phyloP scores from a whole-genome alignment of 108 stramenopile genomes.

The Epithemia pelagica region DNA sequence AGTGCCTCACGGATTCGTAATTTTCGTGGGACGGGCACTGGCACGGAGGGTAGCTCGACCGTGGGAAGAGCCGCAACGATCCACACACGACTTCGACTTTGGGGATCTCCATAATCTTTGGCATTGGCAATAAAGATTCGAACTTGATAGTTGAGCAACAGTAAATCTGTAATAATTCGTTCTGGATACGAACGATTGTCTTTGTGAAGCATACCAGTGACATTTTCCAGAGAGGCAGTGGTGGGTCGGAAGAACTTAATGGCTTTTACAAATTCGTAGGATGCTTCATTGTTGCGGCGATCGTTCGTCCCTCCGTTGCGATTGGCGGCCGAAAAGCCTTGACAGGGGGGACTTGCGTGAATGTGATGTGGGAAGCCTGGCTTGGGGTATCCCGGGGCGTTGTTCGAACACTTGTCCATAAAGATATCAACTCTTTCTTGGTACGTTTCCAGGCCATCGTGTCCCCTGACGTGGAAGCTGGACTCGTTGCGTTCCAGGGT shows the following conservation, averaged over 20 bases:
- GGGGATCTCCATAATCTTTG: constrained; percentile 34
- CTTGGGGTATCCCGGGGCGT: neutral
- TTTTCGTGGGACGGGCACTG: neutral
- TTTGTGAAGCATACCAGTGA: constrained; percentile 18
- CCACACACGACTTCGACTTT: constrained; percentile 31
- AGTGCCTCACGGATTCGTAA: too few species aligned
- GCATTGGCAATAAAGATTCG: constrained; percentile 12
- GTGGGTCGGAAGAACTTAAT: constrained; percentile 33
- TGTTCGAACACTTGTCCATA: too few species aligned
- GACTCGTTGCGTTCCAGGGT: neutral
- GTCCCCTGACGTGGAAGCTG: too few species aligned
- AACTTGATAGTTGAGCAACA: constrained; percentile 42
- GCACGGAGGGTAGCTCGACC: neutral
- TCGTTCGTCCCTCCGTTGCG: constrained; percentile 42
- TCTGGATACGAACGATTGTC: constrained; percentile 26
- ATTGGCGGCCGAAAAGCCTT: constrained; percentile 56
- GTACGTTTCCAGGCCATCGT: too few species aligned
- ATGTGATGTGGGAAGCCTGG: constrained; percentile 28
- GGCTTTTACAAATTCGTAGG: constrained; percentile 27
- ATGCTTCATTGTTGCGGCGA: constrained; percentile 34
- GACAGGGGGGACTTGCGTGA: constrained; percentile 46
- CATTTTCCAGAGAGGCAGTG: constrained; percentile 50
- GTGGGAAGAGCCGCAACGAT: constrained; percentile 20
- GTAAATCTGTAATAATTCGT: constrained; percentile 17
- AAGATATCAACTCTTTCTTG: too few species aligned